Evolutionary conservation across 441 rosid genomes (phyloP).

Genomic region (Raphanus hybrid): DNA sequence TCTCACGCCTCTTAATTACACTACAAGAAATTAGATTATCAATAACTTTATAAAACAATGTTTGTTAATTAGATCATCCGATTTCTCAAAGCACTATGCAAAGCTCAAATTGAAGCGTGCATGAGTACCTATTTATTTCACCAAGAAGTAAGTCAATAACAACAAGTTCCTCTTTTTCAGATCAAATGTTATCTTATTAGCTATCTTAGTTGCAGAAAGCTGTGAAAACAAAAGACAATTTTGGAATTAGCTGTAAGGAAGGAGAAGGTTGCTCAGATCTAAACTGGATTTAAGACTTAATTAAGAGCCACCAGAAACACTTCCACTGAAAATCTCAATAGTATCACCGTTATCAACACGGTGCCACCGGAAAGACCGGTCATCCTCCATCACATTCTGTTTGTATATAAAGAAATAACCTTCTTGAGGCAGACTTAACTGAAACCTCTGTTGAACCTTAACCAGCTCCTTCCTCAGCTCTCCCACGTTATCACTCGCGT

Average conservation of each 20-base stretch:
- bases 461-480: slow-evolving; percentile 69
- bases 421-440: slow-evolving; percentile 65
- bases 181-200: slow-evolving; percentile 5
- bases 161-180: background rate
- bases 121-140: background rate
- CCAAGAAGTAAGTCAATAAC: background rate
- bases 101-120: background rate
- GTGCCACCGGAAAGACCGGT: slow-evolving; percentile 77
- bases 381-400: slow-evolving; percentile 56
- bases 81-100: background rate
- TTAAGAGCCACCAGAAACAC: background rate
- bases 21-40: background rate
- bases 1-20: background rate
- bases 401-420: slow-evolving; percentile 62
- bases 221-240: background rate
- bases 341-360: slow-evolving; percentile 52
- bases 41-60: background rate
- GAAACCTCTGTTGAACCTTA: slow-evolving; percentile 53
- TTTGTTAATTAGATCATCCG: background rate
- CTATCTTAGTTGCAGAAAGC: slow-evolving; percentile 1
- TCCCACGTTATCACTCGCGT: slow-evolving; percentile 55
- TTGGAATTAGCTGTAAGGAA: background rate
- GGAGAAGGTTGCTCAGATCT: background rate
- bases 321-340: background rate
- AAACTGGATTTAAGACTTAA: no score